These are phyloP conservation scores for Termitomyces sp. DNA, from an alignment of 768 basidiomycete genomes.

Conservation along the genomic window DNA sequence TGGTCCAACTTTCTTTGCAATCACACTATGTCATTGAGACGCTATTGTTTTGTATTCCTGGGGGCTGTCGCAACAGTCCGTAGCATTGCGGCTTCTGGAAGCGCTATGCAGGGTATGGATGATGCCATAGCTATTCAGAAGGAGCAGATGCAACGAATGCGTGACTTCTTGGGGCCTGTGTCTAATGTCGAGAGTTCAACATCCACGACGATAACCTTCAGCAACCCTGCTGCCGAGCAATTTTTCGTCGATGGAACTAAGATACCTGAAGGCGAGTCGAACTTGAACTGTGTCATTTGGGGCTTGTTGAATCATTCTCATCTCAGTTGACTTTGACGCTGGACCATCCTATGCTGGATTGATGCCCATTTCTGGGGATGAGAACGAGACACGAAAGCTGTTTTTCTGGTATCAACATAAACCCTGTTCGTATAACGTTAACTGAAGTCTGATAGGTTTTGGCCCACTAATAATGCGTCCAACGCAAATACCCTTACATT, in stretches of 20 bases:
- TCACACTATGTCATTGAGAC: conserved; percentile 3
- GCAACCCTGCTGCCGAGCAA: conserved; percentile 54
- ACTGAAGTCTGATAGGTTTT: conserved; percentile 52
- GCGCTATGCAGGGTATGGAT: conserved; percentile 36
- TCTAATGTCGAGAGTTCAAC: conserved; percentile 9
- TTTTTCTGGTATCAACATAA: conserved; percentile 34
- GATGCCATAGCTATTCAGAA: conserved; percentile 43
- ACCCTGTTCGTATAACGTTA: not conserved
- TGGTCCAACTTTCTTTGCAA: not conserved
- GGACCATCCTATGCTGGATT: conserved; percentile 70
- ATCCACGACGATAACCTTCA: conserved; percentile 50
- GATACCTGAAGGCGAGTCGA: conserved; percentile 36
- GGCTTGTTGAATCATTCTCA: not conserved
- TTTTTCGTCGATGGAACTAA: conserved; percentile 47
- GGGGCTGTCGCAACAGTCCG: conserved; percentile 16
- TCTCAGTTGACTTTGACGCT: conserved; percentile 57
- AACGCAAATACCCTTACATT: conserved; percentile 61
- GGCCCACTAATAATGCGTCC: conserved; percentile 60
- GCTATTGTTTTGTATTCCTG: conserved; percentile 11
- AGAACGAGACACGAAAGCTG: conserved; percentile 61
- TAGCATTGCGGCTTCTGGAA: conserved; percentile 22
- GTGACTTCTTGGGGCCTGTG: conserved; percentile 33
- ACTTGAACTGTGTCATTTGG: conserved; percentile 13
- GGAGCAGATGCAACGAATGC: conserved; percentile 40
- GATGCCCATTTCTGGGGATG: conserved; percentile 55